Percentiles rank a stretch among this genome's conserved stretches.
These are phyloP conservation scores for Aspergillus sparsus DNA, from an alignment of 495 filamentous ascomycete species.

Conservation along the genomic window DNA sequence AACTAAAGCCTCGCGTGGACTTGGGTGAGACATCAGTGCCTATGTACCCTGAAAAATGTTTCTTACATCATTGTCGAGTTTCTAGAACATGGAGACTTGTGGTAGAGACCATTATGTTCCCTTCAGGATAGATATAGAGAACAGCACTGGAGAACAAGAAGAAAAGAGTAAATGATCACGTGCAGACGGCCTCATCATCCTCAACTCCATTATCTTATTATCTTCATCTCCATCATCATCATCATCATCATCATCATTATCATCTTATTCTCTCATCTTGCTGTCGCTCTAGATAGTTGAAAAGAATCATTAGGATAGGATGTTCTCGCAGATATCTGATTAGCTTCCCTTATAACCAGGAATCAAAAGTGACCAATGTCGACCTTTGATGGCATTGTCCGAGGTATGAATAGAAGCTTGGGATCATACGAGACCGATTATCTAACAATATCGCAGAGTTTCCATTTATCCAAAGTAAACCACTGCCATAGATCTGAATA, in stretches of 20 bases:
- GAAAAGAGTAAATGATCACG: conserved; percentile 8
- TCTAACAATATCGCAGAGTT: conserved; percentile 38
- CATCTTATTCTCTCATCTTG: neutral
- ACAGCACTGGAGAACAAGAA: neutral
- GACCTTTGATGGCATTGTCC: conserved; percentile 74
- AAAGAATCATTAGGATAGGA: neutral
- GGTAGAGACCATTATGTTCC: too few species aligned
- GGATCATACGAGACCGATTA: conserved; percentile 5
- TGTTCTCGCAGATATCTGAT: neutral
- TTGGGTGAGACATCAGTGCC: neutral
- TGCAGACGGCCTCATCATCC: neutral
- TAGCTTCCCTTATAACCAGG: neutral
- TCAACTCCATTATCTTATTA: neutral
- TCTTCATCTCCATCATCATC: neutral
- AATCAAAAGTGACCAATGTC: conserved; percentile 56
- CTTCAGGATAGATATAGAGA: too few species aligned
- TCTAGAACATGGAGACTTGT: too few species aligned
- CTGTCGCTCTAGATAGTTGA: neutral
- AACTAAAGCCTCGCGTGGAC: conserved; percentile 1
- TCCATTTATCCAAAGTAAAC: conserved; percentile 41
- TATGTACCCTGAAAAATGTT: too few species aligned
- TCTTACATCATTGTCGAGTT: too few species aligned
- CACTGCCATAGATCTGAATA: neutral
- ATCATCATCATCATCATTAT: neutral
- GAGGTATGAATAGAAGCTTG: conserved; percentile 39